Conservation (phyloP, 176 grass and related monocot species). For the Rhynchospora breviuscula region DNA sequence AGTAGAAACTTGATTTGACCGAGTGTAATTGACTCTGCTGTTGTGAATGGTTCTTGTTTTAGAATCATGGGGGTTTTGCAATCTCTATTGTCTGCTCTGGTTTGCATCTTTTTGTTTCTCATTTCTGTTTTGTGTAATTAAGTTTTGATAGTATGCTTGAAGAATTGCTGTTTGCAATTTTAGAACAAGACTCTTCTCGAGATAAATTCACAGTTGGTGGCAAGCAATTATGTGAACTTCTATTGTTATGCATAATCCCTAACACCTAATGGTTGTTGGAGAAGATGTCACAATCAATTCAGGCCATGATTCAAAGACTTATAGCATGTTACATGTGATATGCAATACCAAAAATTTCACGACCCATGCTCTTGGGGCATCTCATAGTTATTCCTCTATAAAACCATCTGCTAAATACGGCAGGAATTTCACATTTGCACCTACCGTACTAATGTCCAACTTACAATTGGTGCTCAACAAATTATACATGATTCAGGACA, state of each 20-base stretch:
- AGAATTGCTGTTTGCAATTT: not conserved
- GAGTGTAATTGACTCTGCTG: constrained; percentile 14
- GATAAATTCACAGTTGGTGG: not conserved
- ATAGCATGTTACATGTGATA: too few species aligned
- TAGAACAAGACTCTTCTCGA: not conserved
- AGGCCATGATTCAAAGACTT: not conserved
- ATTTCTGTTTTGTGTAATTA: not conserved
- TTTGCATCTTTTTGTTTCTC: not conserved
- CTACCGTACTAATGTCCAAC: too few species aligned
- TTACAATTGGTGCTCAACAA: too few species aligned
- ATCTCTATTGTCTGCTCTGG: not conserved
- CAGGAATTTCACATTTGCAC: too few species aligned
- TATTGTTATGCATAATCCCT: not conserved
- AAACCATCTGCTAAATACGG: too few species aligned
- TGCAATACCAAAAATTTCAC: too few species aligned
- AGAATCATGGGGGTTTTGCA: constrained; percentile 9
- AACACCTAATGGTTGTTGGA: not conserved
- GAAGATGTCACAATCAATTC: not conserved
- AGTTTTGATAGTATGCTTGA: not conserved
- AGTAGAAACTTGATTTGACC: constrained; percentile 25
- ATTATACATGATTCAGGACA: too few species aligned
- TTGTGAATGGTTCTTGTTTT: constrained; percentile 20
- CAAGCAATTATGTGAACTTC: not conserved
- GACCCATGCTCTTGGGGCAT: too few species aligned
- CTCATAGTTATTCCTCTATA: too few species aligned